phyloP scores from a whole-genome alignment of 2,329 filamentous ascomycete genomes.

The Epichloe festucae region DNA sequence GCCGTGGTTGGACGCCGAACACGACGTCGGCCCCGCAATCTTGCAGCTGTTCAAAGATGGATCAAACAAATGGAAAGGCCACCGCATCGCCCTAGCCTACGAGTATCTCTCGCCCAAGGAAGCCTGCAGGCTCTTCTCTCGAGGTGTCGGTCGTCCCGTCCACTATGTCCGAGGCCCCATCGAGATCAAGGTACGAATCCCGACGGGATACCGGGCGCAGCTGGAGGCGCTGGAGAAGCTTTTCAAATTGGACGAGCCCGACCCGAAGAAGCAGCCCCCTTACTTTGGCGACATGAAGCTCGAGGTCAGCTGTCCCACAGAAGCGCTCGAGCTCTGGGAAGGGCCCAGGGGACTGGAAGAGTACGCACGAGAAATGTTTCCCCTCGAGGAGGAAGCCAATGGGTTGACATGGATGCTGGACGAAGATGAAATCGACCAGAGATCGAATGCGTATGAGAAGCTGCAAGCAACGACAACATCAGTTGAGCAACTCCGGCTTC shows the following conservation, averaged over 20 bases:
- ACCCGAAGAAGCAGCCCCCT: constrained; percentile 44
- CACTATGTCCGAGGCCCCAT: constrained; percentile 68
- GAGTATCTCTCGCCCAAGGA: constrained; percentile 75
- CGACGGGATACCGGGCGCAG: constrained; percentile 78
- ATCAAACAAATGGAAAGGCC: constrained; percentile 65
- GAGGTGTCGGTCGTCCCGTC: constrained; percentile 65
- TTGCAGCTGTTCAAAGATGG: constrained; percentile 95
- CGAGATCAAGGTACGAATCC: constrained; percentile 74
- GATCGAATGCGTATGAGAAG: constrained; percentile 22
- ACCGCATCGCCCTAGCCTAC: constrained; percentile 76
- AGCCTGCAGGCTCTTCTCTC: constrained; percentile 68
- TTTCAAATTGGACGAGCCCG: constrained; percentile 36
- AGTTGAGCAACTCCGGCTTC: constrained; percentile 27
- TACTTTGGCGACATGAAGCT: constrained; percentile 48
- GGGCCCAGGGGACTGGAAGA: constrained; percentile 84
- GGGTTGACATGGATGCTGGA: constrained; percentile 83
- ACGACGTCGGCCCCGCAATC: constrained; percentile 85
- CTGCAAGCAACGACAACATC: constrained; percentile 21
- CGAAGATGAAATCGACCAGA: constrained; percentile 28
- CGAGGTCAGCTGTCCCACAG: constrained; percentile 53
- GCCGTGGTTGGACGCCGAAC: constrained; percentile 92
- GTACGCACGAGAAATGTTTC: constrained; percentile 88
- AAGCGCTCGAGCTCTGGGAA: constrained; percentile 78
- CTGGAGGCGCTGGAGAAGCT: constrained; percentile 56
- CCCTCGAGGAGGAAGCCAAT: constrained; percentile 87